Conservation (phyloP, 1,284 basidiomycete genomes). For the Ceratobasidium sp. region DNA sequence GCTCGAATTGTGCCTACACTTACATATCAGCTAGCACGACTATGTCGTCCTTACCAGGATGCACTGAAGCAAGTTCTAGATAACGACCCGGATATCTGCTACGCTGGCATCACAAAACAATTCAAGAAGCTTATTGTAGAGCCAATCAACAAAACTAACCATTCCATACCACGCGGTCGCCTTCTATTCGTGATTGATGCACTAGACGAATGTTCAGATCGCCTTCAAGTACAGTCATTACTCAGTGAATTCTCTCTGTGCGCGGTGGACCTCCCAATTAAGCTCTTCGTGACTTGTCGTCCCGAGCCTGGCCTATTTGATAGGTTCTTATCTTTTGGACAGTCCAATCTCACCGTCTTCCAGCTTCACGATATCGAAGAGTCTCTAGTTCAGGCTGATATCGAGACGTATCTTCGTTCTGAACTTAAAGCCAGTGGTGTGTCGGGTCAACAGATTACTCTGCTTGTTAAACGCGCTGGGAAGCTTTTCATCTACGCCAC, state of each 20-base stretch:
- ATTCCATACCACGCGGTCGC: not conserved
- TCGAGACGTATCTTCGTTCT: slow-evolving; percentile 34
- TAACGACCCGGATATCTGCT: not conserved
- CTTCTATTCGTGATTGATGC: slow-evolving; percentile 46
- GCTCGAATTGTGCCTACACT: not conserved
- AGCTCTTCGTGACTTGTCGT: slow-evolving; percentile 43
- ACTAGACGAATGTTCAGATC: slow-evolving; percentile 41
- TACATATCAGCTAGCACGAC: slow-evolving; percentile 25
- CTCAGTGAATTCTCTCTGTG: not conserved
- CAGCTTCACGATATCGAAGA: slow-evolving; percentile 46
- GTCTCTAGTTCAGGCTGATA: slow-evolving; percentile 44
- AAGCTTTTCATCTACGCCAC: slow-evolving; percentile 44
- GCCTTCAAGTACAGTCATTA: not conserved
- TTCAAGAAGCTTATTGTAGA: slow-evolving; percentile 8
- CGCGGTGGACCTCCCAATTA: slow-evolving; percentile 20
- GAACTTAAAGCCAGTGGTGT: slow-evolving; percentile 2
- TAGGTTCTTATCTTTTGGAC: not conserved
- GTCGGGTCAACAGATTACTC: slow-evolving; percentile 12
- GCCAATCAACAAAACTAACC: not conserved
- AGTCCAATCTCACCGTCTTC: not conserved
- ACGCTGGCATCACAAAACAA: not conserved
- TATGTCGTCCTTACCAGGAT: not conserved
- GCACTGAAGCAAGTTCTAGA: not conserved
- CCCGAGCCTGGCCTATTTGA: slow-evolving; percentile 24
- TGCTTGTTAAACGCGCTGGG: slow-evolving; percentile 26